Conservation (phyloP, 331 rosid genomes). For the Erythrophleum ivorense region DNA sequence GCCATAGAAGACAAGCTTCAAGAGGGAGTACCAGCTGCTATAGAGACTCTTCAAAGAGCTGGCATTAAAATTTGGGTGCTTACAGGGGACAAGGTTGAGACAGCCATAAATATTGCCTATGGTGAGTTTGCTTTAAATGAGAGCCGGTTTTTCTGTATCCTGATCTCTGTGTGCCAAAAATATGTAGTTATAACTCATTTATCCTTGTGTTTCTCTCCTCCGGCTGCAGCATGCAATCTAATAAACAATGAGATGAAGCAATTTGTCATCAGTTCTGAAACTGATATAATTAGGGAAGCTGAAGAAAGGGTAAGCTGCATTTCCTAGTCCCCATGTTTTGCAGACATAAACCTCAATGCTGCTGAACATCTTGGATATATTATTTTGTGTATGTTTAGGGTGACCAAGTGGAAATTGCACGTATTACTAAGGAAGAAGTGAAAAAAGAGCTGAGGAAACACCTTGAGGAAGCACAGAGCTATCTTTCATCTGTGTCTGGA, state of each 20-base stretch:
- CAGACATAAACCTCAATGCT: conserved; percentile 19
- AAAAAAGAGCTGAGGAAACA: conserved; percentile 70
- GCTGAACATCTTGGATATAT: neutral
- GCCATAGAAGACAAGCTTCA: conserved; percentile 99
- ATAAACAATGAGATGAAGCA: conserved; percentile 97
- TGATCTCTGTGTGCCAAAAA: conserved; percentile 10
- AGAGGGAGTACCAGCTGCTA: conserved; percentile 95
- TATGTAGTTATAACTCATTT: conserved; percentile 1
- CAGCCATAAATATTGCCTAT: conserved; percentile 96
- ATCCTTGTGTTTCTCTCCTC: conserved; percentile 13
- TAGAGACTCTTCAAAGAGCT: conserved; percentile 90
- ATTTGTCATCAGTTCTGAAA: conserved; percentile 92
- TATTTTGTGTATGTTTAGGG: conserved; percentile 59
- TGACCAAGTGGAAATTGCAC: conserved; percentile 95
- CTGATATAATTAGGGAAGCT: conserved; percentile 89
- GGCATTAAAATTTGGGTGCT: conserved; percentile 98
- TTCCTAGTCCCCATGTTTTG: conserved; percentile 5
- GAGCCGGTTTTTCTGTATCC: conserved; percentile 25
- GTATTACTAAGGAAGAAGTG: conserved; percentile 82
- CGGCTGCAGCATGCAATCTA: conserved; percentile 82
- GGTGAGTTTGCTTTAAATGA: conserved; percentile 58
- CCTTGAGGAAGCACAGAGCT: conserved; percentile 79
- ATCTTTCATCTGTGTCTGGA: conserved; percentile 60
- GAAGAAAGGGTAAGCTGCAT: conserved; percentile 74
- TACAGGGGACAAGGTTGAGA: conserved; percentile 98